Evolutionary conservation across 257 asterid species (phyloP).

Genomic region (Rubia yunnanensis): DNA sequence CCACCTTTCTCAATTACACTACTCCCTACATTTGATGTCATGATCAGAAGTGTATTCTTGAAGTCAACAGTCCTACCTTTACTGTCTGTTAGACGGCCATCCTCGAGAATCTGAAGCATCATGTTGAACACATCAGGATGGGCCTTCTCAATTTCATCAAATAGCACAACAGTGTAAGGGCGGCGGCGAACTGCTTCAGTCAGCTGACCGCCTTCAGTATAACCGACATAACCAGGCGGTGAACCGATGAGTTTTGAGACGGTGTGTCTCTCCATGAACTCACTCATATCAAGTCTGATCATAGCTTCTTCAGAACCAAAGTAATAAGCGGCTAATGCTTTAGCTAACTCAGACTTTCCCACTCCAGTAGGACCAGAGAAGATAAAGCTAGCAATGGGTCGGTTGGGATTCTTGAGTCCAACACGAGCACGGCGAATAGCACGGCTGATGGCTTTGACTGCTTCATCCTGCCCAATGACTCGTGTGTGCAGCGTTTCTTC

Average conservation of each 20-base stretch:
- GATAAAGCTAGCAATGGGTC: constrained; percentile 58
- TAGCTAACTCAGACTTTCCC: constrained; percentile 56
- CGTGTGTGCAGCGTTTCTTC: constrained; percentile 77
- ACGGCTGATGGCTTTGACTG: constrained; percentile 48
- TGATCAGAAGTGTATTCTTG: constrained; percentile 42
- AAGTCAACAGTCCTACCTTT: constrained; percentile 55
- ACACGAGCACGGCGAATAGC: constrained; percentile 64
- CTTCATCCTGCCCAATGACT: constrained; percentile 58
- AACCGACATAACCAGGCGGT: constrained; percentile 57
- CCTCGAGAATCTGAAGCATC: constrained; percentile 60
- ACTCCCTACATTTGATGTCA: constrained; percentile 63
- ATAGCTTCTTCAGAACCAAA: constrained; percentile 59
- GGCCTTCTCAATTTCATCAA: constrained; percentile 70
- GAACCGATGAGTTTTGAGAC: constrained; percentile 51
- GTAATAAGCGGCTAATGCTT: constrained; percentile 41
- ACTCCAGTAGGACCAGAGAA: constrained; percentile 64
- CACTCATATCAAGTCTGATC: constrained; percentile 62
- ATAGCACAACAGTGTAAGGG: constrained; percentile 50
- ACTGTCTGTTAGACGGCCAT: constrained; percentile 51
- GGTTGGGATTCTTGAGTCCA: constrained; percentile 48
- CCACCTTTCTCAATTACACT: constrained; percentile 35
- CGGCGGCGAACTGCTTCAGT: constrained; percentile 51
- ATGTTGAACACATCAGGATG: constrained; percentile 44
- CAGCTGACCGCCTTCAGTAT: constrained; percentile 58
- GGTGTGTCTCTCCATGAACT: constrained; percentile 48